These are phyloP conservation scores for Aureobasidium sp. DNA, from an alignment of 2,329 filamentous ascomycete species.

Conservation along the genomic window DNA sequence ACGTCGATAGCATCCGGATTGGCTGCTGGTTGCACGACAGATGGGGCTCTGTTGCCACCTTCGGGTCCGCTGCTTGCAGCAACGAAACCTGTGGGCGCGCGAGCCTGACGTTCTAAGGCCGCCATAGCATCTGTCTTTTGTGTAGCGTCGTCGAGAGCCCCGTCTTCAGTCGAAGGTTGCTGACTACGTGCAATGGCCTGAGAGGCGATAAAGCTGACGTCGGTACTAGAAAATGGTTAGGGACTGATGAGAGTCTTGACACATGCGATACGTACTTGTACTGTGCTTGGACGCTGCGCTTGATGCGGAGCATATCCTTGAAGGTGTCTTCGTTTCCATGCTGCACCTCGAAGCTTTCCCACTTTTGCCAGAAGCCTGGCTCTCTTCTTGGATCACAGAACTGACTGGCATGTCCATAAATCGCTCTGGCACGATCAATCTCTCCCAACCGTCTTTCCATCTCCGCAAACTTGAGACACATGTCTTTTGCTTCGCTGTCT, in stretches of 20 bases:
- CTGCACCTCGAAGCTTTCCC: slow-evolving; percentile 95
- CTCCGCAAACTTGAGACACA: slow-evolving; percentile 98
- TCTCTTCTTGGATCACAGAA: slow-evolving; percentile 94
- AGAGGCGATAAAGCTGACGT: slow-evolving; percentile 96
- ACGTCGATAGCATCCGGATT: slow-evolving; percentile 30
- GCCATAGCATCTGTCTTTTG: slow-evolving; percentile 76
- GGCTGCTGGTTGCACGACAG: slow-evolving; percentile 17
- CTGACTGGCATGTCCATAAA: slow-evolving; percentile 93
- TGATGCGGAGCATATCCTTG: slow-evolving; percentile 98
- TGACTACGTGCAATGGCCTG: slow-evolving; percentile 82
- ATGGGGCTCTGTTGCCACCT: slow-evolving; percentile 24
- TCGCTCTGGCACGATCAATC: slow-evolving; percentile 88
- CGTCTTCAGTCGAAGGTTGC: slow-evolving; percentile 27
- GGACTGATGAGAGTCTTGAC: slow-evolving; percentile 2
- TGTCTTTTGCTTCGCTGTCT: slow-evolving; percentile 86
- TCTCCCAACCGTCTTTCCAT: slow-evolving; percentile 90
- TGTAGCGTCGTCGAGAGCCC: slow-evolving; percentile 35
- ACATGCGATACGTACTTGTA: slow-evolving; percentile 60
- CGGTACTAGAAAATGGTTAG: slow-evolving; percentile 54
- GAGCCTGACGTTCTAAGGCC: slow-evolving; percentile 77
- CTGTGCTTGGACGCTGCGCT: slow-evolving; percentile 92
- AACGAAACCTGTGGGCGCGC: slow-evolving; percentile 84
- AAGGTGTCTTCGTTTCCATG: slow-evolving; percentile 99
- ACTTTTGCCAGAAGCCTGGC: slow-evolving; percentile 87
- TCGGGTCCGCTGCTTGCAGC: slow-evolving; percentile 59